Evolutionary conservation across 768 basidiomycete species (phyloP).

Genomic region (Mycena alexandri): DNA sequence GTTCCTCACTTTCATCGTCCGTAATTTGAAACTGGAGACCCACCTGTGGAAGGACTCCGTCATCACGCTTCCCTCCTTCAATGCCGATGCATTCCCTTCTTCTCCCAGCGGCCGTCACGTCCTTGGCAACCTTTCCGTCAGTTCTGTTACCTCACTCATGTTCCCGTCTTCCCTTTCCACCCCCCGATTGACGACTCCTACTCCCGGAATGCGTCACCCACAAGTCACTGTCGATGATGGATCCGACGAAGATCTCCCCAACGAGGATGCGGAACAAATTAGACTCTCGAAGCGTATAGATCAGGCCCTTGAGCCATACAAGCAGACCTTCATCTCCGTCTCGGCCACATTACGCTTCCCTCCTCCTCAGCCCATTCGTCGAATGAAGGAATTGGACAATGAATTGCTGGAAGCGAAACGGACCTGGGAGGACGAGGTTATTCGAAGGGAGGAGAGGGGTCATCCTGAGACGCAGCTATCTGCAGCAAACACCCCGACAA

Average conservation of each 20-base stretch:
- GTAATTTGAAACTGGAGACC: slow-evolving; percentile 94
- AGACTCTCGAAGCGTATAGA: slow-evolving; percentile 84
- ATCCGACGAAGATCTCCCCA: slow-evolving; percentile 64
- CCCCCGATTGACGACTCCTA: slow-evolving; percentile 48
- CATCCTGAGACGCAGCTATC: slow-evolving; percentile 59
- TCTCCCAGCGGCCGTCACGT: slow-evolving; percentile 44
- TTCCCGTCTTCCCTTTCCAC: slow-evolving; percentile 46
- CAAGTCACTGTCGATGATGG: slow-evolving; percentile 47
- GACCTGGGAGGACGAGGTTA: slow-evolving; percentile 90
- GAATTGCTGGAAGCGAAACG: slow-evolving; percentile 76
- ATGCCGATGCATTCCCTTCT: slow-evolving; percentile 73
- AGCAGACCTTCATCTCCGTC: slow-evolving; percentile 90
- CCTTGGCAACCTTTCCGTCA: slow-evolving; percentile 36
- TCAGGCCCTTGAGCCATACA: slow-evolving; percentile 86
- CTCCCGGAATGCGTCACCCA: slow-evolving; percentile 37
- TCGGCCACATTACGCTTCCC: slow-evolving; percentile 93
- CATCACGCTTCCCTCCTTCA: slow-evolving; percentile 78
- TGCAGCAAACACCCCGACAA: slow-evolving; percentile 51
- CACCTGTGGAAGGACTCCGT: slow-evolving; percentile 94
- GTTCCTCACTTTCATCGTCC: slow-evolving; percentile 92
- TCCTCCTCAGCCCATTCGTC: slow-evolving; percentile 88
- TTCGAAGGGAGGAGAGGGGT: slow-evolving; percentile 78
- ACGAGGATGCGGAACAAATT: slow-evolving; percentile 79
- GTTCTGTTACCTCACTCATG: slow-evolving; percentile 44
- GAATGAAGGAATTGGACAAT: slow-evolving; percentile 91